Evolutionary conservation across 1,284 basidiomycete genomes (phyloP), one percentile per base, ranked within the genome.

Genomic region (Cryptococcus hybrid): DNA sequence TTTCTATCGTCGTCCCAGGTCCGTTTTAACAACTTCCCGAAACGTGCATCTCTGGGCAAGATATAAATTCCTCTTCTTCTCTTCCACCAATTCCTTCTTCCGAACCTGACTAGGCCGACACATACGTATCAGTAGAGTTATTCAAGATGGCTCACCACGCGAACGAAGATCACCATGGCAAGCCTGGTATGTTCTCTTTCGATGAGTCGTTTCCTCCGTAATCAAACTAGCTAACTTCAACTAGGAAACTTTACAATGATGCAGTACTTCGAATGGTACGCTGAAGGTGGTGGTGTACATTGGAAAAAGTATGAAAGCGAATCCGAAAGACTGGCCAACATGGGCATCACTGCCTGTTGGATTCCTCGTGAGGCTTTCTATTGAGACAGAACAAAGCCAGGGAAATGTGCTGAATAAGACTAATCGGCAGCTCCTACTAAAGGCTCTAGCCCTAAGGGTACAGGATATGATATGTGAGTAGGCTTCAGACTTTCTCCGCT

Each of bases 301-400:
- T 97, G 91, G 90, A 84, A 85, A 65, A 86, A 90, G 77, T 84
- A 94, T 51, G 85, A 88, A 67, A 70, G 72, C 7, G 86, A 93
- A 68, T 80, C 88, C 13, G 85, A 88, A 34, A 78, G 77, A 39
- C 83, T 97, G 24, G 84, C 84, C 7, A 81, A 84, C 38, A 83
- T 92, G 68, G 94, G 93, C 30, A 84, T 95, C 67, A 94, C 92
- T 0, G 93, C 81, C 83, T 60, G 90, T 85, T 84, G 83, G 83
- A 60, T 83, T 30, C 80, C 82, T 54, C 81, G 79, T 80, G 44
- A 52, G 76, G 70, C 42, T 44, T 3, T 47, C 12, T 40, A 47
- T 34, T 47, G 30, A 49, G 7, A n/a, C 47, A 12, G 1, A 5
- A 35, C 34, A 12, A 8, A 49, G 47, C 47, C 30, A 9, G 43